Base-by-base conservation (phyloP, 1,284 basidiomycete species). In the Cryptococcus maquisensis region DNA sequence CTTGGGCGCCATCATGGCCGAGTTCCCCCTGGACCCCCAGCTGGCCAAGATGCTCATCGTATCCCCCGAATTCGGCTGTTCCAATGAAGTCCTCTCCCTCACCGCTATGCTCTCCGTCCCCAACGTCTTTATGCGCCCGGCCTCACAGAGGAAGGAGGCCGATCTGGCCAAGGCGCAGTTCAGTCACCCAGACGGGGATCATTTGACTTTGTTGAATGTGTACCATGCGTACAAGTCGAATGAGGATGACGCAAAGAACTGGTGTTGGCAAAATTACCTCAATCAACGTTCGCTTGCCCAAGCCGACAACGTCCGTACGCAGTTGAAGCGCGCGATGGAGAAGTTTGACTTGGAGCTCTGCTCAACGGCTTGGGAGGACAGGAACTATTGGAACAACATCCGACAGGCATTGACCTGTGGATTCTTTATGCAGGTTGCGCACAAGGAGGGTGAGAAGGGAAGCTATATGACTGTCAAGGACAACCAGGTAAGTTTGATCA, bases 341-440 rank as follows among this genome's bases (percentile, higher is more conserved):
- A 86, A 73, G 61, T 88, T 82, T 68, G 87, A 91, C 63, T 78
- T 97, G 38, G 86, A 90, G 26, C 76, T 95, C 18, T 77, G 94
- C 24, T 87, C 88, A n/a, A 84, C 86, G 1, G 74, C 78, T 2
- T 78, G 70, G 53, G 88, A 97, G 67, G 84, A 88, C 74, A 84
- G 83, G 71, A 88, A 86, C 68, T 84, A 90, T 69, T 90, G 85
- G 77, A 69, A 79, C 56, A 87, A 88, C 66, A 86, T 98, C 56
- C 84, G 90, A 28, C 86, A 87, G 75, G 86, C 88, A 1, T 80
- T 98, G 43, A 87, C 90, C 0, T 90, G 87, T 68, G 95, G 94
- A 0, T 98, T 92, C 81, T 99, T 98, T 79, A 97, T 97, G 95
- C 95, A 98, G 73, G 86, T 95, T 8, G 95, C 94, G 5, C 92